A percentile compares a stretch with the other conserved stretches of the same genome.
Evolutionary conservation across 108 stramenopile species (phyloP).

Genomic region (Asterionellopsis glacialis): DNA sequence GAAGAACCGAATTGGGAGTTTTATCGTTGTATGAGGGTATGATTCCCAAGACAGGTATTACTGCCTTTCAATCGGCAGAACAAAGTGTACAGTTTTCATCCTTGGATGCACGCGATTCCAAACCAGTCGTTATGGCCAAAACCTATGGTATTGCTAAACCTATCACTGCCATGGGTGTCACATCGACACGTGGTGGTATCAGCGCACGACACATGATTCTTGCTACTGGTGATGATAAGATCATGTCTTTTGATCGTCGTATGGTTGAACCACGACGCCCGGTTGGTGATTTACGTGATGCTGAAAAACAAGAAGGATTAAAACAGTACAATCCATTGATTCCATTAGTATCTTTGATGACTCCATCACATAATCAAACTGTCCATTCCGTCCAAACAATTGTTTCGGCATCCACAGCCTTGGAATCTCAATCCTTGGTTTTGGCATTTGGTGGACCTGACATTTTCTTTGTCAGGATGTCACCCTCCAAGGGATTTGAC

Average conservation of each 20-base stretch:
- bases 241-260: constrained; percentile 61
- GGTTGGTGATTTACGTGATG: constrained; percentile 62
- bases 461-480: constrained; percentile 77
- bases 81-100: not conserved
- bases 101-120: constrained; percentile 58
- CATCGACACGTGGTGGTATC: constrained; percentile 85
- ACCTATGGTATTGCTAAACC: constrained; percentile 75
- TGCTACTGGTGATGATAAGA: constrained; percentile 75
- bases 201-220: constrained; percentile 81
- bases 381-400: constrained; percentile 51
- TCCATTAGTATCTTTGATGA: constrained; percentile 50
- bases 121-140: constrained; percentile 86
- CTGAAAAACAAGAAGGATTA: constrained; percentile 81
- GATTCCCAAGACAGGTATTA: constrained; percentile 24
- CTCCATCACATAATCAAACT: constrained; percentile 58
- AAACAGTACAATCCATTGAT: constrained; percentile 63
- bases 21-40: constrained; percentile 93
- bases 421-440: constrained; percentile 81
- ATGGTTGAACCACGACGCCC: constrained; percentile 92
- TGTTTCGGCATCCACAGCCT: constrained; percentile 54
- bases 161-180: constrained; percentile 85
- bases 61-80: too few relatives aligned
- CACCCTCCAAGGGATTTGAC: constrained; percentile 85
- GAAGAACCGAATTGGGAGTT: constrained; percentile 86
- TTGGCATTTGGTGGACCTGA: constrained; percentile 75